Evolutionary conservation across 148 eudicot species (phyloP), one percentile per base, ranked within the genome.

Genomic region (Rheum nobile): DNA sequence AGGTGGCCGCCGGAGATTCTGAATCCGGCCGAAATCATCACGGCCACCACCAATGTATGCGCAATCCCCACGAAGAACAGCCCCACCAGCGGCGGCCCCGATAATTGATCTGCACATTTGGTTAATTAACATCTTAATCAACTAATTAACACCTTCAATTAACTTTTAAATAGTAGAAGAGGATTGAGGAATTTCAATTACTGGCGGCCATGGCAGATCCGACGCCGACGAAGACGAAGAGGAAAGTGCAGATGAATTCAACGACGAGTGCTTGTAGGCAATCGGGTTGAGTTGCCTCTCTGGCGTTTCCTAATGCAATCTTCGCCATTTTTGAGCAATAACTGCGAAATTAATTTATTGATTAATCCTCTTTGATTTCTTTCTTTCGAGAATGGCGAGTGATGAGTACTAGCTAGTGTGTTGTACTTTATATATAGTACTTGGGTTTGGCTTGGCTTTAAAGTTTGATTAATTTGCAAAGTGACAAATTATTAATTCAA

Each of bases 201-300:
- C 93, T 91, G 1, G 85, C 77, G 41, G 92, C 83, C 93, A 93
- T 93, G 86, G 90, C 96, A 0, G 98, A 74, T 42, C 96, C 98
- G 41, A 93, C 98, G 4, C 98, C 96, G 46, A 85, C 96, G 17
- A 93, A 93, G 72, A 93, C 87, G 55, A 93, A 93, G 65, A 93
- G 92, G 80, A 93, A 93, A 42, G 98, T 93, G 78, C 84, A 81
- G 17, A 93, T 91, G 76, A 93, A 93, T 83, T 93, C 98, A 10
- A 91, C 96, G 11, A 89, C 67, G 10, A 90, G 92, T 47, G 96
- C 98, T 74, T 83, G 86, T 72, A 93, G 75, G 84, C 92, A 87
- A 67, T 93, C 94, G 19, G 84, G 78, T 76, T 88, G 88, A 9
- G 67, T 59, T 65, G 80, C 93, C 83, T 93, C 98, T 0, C 86